A percentile compares a stretch with the other conserved stretches of the same genome.
phyloP scores from a whole-genome alignment of 768 basidiomycete genomes.

The Macrolepiota fuliginosa region DNA sequence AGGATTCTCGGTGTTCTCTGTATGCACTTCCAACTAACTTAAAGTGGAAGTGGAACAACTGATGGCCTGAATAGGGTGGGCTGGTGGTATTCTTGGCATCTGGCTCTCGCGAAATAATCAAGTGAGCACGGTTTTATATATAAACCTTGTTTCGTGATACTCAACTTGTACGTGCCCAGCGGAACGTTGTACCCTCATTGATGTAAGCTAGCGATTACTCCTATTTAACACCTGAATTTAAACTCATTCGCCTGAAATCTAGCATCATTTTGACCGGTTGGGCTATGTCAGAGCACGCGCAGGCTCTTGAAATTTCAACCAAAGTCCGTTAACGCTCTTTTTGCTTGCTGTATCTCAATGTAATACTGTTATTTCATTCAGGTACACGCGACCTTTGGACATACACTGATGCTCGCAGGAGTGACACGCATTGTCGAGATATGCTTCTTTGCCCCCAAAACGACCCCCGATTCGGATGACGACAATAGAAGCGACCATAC shows the following conservation, averaged over 20 bases:
- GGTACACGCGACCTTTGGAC: slow-evolving; percentile 86
- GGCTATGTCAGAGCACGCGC: slow-evolving; percentile 90
- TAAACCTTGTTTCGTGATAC: background rate
- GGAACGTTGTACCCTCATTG: slow-evolving; percentile 76
- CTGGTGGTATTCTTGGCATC: slow-evolving; percentile 87
- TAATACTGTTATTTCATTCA: slow-evolving; percentile 22
- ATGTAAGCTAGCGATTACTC: slow-evolving; percentile 48
- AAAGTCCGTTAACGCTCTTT: slow-evolving; percentile 40
- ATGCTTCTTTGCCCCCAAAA: slow-evolving; percentile 60
- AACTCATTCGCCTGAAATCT: background rate
- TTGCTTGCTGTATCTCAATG: background rate
- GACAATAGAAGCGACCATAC: slow-evolving; percentile 68
- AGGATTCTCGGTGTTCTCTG: slow-evolving; percentile 76
- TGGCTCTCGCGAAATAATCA: slow-evolving; percentile 78
- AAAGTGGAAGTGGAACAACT: background rate
- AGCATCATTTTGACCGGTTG: slow-evolving; percentile 91
- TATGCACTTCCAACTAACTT: slow-evolving; percentile 28
- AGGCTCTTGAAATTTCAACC: slow-evolving; percentile 81
- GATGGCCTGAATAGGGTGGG: slow-evolving; percentile 64
- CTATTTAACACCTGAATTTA: background rate
- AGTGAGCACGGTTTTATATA: slow-evolving; percentile 31
- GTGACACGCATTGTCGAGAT: slow-evolving; percentile 78
- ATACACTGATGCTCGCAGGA: slow-evolving; percentile 83
- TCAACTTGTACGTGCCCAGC: slow-evolving; percentile 31
- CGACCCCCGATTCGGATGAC: slow-evolving; percentile 33